Evolutionary conservation across 371 early-diverging fungal species (phyloP).

Genomic region (Mucor plumbeus): DNA sequence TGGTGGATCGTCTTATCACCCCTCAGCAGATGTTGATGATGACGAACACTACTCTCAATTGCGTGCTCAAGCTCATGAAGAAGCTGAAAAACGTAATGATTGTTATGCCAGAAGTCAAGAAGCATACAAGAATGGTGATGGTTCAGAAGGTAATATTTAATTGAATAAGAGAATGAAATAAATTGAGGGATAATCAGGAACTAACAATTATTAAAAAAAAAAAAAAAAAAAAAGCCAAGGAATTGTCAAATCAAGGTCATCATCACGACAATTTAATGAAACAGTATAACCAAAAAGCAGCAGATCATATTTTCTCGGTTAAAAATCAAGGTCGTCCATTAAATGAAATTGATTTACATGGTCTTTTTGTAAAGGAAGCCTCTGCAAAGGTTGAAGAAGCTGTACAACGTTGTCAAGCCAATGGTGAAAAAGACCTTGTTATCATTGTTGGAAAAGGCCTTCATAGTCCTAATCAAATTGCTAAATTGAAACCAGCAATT

Average conservation of each 20-base stretch:
- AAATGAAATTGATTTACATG: slow-evolving; percentile 66
- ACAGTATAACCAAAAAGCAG: slow-evolving; percentile 57
- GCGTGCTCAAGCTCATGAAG: slow-evolving; percentile 46
- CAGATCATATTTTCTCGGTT: slow-evolving; percentile 54
- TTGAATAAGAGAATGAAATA: not conserved
- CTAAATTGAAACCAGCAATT: slow-evolving; percentile 69
- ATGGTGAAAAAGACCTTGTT: slow-evolving; percentile 45
- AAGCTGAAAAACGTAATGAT: slow-evolving; percentile 50
- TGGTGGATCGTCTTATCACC: slow-evolving; percentile 13
- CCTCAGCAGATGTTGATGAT: slow-evolving; percentile 31
- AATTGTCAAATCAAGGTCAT: slow-evolving; percentile 59
- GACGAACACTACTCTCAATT: slow-evolving; percentile 43
- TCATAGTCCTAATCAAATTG: slow-evolving; percentile 60
- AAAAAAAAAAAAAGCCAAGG: slow-evolving; percentile 41
- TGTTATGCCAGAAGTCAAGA: slow-evolving; percentile 49
- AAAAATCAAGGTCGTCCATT: slow-evolving; percentile 54
- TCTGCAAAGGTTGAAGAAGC: slow-evolving; percentile 57
- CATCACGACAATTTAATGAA: slow-evolving; percentile 60
- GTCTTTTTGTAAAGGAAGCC: slow-evolving; percentile 65
- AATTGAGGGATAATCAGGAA: slow-evolving; percentile 5
- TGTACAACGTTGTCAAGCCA: slow-evolving; percentile 48
- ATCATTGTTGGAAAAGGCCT: slow-evolving; percentile 71
- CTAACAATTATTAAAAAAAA: not conserved
- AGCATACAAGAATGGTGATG: slow-evolving; percentile 50
- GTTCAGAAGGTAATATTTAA: slow-evolving; percentile 39